Evolutionary conservation across 352 stramenopile genomes (phyloP).

Genomic region (Phytopythium delawarense): DNA sequence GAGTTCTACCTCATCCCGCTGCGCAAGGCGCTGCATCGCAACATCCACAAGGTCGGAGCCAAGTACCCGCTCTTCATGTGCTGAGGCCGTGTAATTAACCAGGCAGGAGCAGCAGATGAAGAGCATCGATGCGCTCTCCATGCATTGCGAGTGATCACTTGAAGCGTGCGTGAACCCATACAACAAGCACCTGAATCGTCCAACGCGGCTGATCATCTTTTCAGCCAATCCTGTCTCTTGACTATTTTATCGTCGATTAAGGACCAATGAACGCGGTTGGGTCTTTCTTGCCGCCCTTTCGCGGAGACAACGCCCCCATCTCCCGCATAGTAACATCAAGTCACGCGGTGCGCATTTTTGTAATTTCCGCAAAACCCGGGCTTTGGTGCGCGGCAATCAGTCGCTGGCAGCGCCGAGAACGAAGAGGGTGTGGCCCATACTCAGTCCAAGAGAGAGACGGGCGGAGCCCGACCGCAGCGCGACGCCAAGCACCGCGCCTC

Average conservation of each 20-base stretch:
- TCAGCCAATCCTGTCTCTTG: not conserved
- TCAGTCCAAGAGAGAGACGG: constrained; percentile 6
- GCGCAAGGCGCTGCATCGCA: constrained; percentile 69
- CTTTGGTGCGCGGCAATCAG: constrained; percentile 3
- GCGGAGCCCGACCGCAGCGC: not conserved
- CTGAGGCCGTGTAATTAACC: constrained; percentile 18
- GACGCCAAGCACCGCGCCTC: not conserved
- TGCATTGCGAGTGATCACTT: not conserved
- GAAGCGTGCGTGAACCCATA: not conserved
- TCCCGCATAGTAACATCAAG: not conserved
- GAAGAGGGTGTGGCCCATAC: not conserved
- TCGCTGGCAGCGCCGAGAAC: not conserved
- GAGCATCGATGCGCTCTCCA: no score
- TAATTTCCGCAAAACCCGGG: not conserved
- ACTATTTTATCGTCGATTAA: not conserved
- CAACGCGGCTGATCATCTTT: not conserved
- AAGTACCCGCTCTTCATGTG: constrained; percentile 78
- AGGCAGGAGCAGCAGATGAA: not conserved
- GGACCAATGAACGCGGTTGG: not conserved
- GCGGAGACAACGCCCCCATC: not conserved
- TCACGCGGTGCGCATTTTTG: not conserved
- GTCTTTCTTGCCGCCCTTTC: not conserved
- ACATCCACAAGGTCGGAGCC: constrained; percentile 66
- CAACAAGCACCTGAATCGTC: not conserved
- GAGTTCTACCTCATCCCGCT: constrained; percentile 79